phyloP scores from a whole-genome alignment of 75 land plant species.

The Cryptomeria japonica region DNA sequence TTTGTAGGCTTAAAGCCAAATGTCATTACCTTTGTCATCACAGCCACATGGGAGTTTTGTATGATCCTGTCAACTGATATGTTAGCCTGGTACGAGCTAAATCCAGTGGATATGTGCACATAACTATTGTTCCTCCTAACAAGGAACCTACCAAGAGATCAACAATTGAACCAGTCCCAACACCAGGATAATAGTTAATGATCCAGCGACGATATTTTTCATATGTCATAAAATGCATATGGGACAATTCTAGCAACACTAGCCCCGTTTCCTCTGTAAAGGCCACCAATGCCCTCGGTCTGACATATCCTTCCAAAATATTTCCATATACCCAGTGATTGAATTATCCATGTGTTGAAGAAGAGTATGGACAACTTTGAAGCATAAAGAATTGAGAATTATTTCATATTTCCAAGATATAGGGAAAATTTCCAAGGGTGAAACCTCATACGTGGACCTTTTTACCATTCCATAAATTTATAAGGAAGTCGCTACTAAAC shows the following conservation, averaged over 20 bases:
- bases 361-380: too few relatives aligned
- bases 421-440: too few relatives aligned
- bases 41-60: too few relatives aligned
- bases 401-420: too few relatives aligned
- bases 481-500: too few relatives aligned
- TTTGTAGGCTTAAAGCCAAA: too few relatives aligned
- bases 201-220: slow-evolving; percentile 82
- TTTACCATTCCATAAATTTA: too few relatives aligned
- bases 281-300: slow-evolving; percentile 76
- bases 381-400: too few relatives aligned
- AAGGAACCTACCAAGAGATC: slow-evolving; percentile 79
- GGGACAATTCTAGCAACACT: slow-evolving; percentile 84
- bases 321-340: slow-evolving; percentile 58
- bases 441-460: too few relatives aligned
- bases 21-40: too few relatives aligned
- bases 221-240: slow-evolving; percentile 89
- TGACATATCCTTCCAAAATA: slow-evolving; percentile 65
- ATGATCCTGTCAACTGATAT: slow-evolving; percentile 59
- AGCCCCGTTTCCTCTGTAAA: slow-evolving; percentile 96
- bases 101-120: slow-evolving; percentile 85
- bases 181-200: slow-evolving; percentile 33
- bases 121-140: slow-evolving; percentile 86
- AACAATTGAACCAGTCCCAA: slow-evolving; percentile 60
- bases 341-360: too few relatives aligned
- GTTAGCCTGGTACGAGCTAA: slow-evolving; percentile 79